These are phyloP conservation scores for Ananas comosus DNA, from an alignment of 176 grass and related monocot genomes.

Conservation along the genomic window DNA sequence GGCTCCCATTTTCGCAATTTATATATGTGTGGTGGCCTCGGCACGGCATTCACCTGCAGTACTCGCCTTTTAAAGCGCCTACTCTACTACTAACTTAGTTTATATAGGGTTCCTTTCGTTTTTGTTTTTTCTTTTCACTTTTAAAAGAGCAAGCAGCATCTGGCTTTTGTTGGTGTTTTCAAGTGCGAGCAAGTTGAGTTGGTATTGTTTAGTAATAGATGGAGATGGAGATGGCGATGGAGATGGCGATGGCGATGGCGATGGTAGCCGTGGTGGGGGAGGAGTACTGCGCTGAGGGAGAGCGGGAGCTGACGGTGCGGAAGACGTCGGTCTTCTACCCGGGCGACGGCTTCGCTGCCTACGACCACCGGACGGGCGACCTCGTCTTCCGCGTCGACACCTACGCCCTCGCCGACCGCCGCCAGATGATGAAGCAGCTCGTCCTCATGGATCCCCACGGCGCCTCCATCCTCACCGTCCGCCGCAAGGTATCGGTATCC, in stretches of 20 bases:
- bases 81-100: too few species aligned
- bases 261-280: slow-evolving; percentile 33
- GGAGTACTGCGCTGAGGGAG: slow-evolving; percentile 49
- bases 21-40: too few species aligned
- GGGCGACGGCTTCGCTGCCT: slow-evolving; percentile 75
- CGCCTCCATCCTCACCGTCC: slow-evolving; percentile 52
- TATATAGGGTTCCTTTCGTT: too few species aligned
- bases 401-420: slow-evolving; percentile 38
- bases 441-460: slow-evolving; percentile 54
- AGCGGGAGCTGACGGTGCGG: slow-evolving; percentile 79
- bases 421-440: slow-evolving; percentile 42
- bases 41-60: too few species aligned
- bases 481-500: slow-evolving; percentile 20
- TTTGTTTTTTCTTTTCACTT: too few species aligned
- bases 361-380: slow-evolving; percentile 70
- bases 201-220: too few species aligned
- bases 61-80: too few species aligned
- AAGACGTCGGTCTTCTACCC: slow-evolving; percentile 83
- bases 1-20: too few species aligned
- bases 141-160: too few species aligned
- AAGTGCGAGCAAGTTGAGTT: too few species aligned
- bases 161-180: too few species aligned
- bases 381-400: slow-evolving; percentile 82
- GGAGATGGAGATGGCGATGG: too few species aligned
- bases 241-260: neutral